Conservation (phyloP, 192 early-diverging fungal species). For the Coemansia sp. region DNA sequence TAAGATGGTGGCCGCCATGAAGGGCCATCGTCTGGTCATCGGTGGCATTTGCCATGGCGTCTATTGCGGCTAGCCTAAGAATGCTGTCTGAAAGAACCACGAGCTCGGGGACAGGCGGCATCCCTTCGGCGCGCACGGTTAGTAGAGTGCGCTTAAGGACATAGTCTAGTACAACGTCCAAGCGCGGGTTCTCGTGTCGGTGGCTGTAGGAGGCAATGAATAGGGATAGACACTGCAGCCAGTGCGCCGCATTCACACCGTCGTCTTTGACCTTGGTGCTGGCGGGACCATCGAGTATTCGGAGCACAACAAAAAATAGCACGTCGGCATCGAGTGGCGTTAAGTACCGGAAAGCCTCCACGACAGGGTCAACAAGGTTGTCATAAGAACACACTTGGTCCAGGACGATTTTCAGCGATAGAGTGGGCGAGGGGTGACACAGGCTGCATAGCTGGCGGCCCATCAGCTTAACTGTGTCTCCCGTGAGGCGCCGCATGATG, state of each 20-base stretch:
- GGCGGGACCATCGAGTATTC: constrained; percentile 24
- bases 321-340: constrained; percentile 42
- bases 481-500: constrained; percentile 50
- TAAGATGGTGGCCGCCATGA: constrained; percentile 41
- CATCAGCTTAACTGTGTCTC: constrained; percentile 45
- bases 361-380: constrained; percentile 47
- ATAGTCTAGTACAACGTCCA: constrained; percentile 35
- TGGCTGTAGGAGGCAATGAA: constrained; percentile 43
- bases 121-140: constrained; percentile 23
- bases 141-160: constrained; percentile 31
- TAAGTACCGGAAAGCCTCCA: constrained; percentile 49
- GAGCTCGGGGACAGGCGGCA: constrained; percentile 35
- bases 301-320: constrained; percentile 41
- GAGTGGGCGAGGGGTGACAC: constrained; percentile 38
- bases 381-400: constrained; percentile 53
- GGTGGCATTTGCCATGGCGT: constrained; percentile 40
- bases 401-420: constrained; percentile 40
- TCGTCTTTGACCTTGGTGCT: constrained; percentile 37
- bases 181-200: constrained; percentile 31
- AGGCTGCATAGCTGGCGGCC: constrained; percentile 43
- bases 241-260: constrained; percentile 41
- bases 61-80: constrained; percentile 28
- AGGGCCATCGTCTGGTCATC: constrained; percentile 44
- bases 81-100: constrained; percentile 32
- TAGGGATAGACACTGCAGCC: constrained; percentile 48